Evolutionary conservation across 805 yeast species (phyloP).

Genomic region (Starmerella riodocensis): DNA sequence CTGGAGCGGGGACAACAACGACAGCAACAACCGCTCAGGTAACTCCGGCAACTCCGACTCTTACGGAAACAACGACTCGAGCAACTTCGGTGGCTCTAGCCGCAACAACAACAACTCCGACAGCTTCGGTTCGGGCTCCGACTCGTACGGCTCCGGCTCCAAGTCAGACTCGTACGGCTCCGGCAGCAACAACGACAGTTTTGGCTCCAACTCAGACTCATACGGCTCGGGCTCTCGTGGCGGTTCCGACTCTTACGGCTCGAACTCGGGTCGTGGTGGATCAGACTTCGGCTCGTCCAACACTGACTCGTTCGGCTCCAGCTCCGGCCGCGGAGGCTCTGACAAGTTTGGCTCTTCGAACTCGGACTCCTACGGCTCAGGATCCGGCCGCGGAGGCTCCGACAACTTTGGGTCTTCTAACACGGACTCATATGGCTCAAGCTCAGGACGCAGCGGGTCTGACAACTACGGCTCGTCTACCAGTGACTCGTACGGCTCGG

Average conservation of each 20-base stretch:
- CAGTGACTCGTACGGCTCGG: constrained; percentile 24
- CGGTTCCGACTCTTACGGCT: constrained; percentile 1
- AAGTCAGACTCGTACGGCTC: constrained; percentile 6
- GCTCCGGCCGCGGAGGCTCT: neutral
- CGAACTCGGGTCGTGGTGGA: constrained; percentile 3
- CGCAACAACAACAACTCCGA: constrained; percentile 4
- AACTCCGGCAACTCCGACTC: constrained; percentile 25
- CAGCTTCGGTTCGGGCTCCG: constrained; percentile 8
- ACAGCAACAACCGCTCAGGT: constrained; percentile 24
- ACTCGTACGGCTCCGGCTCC: constrained; percentile 16
- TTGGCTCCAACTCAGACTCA: constrained; percentile 15
- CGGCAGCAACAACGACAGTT: constrained; percentile 20
- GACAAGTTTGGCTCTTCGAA: neutral
- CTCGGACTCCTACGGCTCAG: constrained; percentile 15
- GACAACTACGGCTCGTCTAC: constrained; percentile 23
- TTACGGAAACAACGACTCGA: constrained; percentile 15
- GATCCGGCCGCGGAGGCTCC: constrained; percentile 22
- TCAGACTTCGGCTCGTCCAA: constrained; percentile 5
- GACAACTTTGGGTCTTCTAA: constrained; percentile 21
- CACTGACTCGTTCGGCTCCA: constrained; percentile 18
- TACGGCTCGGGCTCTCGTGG: constrained; percentile 17
- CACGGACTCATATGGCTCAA: constrained; percentile 27
- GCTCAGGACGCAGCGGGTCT: constrained; percentile 15
- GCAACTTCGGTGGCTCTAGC: constrained; percentile 22
- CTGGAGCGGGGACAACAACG: constrained; percentile 19